Evolutionary conservation across 495 filamentous ascomycete species (phyloP), one percentile per base, ranked within the genome.

Genomic region (Neurospora pannonica): DNA sequence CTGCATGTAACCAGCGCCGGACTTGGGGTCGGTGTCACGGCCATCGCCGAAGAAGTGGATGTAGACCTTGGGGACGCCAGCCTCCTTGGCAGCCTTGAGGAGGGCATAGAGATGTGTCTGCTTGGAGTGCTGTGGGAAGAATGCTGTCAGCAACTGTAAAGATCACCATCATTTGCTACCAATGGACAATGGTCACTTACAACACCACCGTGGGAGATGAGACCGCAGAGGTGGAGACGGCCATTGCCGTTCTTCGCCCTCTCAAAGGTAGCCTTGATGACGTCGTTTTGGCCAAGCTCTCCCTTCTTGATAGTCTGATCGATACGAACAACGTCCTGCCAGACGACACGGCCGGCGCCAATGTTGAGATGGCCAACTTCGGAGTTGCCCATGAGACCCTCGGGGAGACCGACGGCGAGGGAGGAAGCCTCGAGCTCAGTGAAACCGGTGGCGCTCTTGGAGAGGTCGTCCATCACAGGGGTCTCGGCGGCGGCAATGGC

Each of bases 41-140:
- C 96, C 96, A 86, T 99, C 96, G 76, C 95, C 95, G 79, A 98
- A 98, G 88, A 99, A 98, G 88, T 99, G 96, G 83, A 99, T 96
- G 87, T 90, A 98, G 76, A 99, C 94, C 67, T 98, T 84, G 71
- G 94, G 93, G 67, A 99, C 89, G 62, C 89, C 90, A 78, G 91
- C 88, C 73, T 93, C 92, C 86, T 97, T 97, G 78, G 96, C 96
- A 42, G 95, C 92, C 78, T 91, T 87, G 70, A 99, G 88, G 38
- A 99, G 88, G 48, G 89, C 92, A 79, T 94, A 92, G 72, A 99
- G 87, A 82, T 99, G 96, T 34, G 92, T 91, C 85, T 97, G 96
- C 84, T 98, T 95, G 70, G 93, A 90, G 87, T 99, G 96, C 88
- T 90, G 72, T 69, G 60, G 37, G 15, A 67, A 21, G 24, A 37